phyloP scores from a whole-genome alignment of 805 yeast genomes.

The Cyberlindnera saturnus region DNA sequence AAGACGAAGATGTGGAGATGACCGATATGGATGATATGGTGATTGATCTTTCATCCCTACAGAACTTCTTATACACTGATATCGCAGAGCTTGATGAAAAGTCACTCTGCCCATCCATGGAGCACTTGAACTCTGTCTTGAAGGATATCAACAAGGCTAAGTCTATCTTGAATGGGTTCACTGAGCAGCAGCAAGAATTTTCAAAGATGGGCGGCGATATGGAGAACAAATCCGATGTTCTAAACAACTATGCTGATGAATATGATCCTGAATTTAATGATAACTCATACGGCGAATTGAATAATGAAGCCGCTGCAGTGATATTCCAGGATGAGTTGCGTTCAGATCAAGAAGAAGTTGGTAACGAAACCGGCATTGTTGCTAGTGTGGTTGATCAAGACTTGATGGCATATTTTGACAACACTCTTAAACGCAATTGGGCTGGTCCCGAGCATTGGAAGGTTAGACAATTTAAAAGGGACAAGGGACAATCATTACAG shows the following conservation, averaged over 20 bases:
- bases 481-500: slow-evolving; percentile 2
- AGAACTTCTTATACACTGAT: slow-evolving; percentile 24
- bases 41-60: slow-evolving; percentile 8
- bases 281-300: slow-evolving; percentile 19
- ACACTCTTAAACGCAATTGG: slow-evolving; percentile 66
- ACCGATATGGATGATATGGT: slow-evolving; percentile 11
- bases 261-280: slow-evolving; percentile 14
- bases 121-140: slow-evolving; percentile 47
- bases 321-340: slow-evolving; percentile 17
- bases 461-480: slow-evolving; percentile 52
- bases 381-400: slow-evolving; percentile 46
- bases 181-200: slow-evolving; percentile 16
- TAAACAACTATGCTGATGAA: slow-evolving; percentile 21
- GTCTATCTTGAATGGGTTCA: slow-evolving; percentile 11
- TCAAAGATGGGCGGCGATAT: slow-evolving; percentile 8
- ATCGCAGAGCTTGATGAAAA: slow-evolving; percentile 18
- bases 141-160: slow-evolving; percentile 33
- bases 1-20: slow-evolving; percentile 21
- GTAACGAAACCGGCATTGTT: slow-evolving; percentile 19
- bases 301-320: slow-evolving; percentile 19
- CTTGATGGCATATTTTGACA: slow-evolving; percentile 77
- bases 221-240: slow-evolving; percentile 18
- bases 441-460: slow-evolving; percentile 94
- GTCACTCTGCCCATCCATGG: slow-evolving; percentile 67
- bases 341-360: slow-evolving; percentile 12